Evolutionary conservation across 257 asterid species (phyloP).

Genomic region (Handroanthus guayacan): DNA sequence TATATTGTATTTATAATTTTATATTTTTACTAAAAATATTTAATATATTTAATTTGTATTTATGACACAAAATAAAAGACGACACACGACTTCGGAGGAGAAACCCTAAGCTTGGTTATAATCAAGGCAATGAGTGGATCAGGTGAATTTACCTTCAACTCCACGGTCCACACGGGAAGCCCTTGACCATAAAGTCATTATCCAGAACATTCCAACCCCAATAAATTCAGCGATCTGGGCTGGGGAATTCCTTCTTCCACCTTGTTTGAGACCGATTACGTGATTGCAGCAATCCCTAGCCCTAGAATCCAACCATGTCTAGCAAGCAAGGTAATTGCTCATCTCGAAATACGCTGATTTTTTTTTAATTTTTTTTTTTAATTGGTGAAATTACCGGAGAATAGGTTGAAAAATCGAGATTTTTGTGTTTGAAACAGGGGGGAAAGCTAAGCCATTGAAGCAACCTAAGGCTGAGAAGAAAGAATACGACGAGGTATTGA

Average conservation of each 20-base stretch:
- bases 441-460: slow-evolving; percentile 72
- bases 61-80: too few species aligned
- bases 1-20: too few species aligned
- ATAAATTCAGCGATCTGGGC: slow-evolving; percentile 19
- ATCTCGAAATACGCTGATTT: neutral
- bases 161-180: neutral
- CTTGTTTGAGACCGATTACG: neutral
- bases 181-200: neutral
- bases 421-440: slow-evolving; percentile 44
- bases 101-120: too few species aligned
- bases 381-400: too few species aligned
- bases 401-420: neutral
- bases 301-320: slow-evolving; percentile 46
- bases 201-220: slow-evolving; percentile 16
- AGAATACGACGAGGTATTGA: slow-evolving; percentile 63
- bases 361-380: neutral
- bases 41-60: too few species aligned
- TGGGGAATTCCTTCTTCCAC: neutral
- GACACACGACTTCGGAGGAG: too few species aligned
- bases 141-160: neutral
- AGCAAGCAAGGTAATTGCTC: slow-evolving; percentile 46
- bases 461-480: slow-evolving; percentile 57
- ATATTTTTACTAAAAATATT: too few species aligned
- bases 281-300: slow-evolving; percentile 30
- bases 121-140: neutral